These are phyloP conservation scores for Carnegiea gigantea DNA, from an alignment of 179 eudicot genomes.

Conservation along the genomic window DNA sequence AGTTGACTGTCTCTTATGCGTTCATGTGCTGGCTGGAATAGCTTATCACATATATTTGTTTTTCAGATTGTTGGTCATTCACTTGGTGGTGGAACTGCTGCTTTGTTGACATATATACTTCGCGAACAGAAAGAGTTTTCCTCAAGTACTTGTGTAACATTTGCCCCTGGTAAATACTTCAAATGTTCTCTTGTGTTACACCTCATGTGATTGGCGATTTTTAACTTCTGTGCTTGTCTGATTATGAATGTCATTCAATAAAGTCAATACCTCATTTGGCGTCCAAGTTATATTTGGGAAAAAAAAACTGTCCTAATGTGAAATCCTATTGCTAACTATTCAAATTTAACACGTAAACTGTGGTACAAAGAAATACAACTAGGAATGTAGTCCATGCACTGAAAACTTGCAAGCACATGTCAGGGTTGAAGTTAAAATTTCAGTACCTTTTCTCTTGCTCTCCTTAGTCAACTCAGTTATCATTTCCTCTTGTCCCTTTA, in stretches of 20 bases:
- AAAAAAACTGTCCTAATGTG: not conserved
- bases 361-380: not conserved
- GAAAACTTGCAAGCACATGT: too few relatives aligned
- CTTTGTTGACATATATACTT: constrained; percentile 82
- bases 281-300: not conserved
- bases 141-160: constrained; percentile 65
- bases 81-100: constrained; percentile 99
- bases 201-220: not conserved
- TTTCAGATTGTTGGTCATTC: constrained; percentile 94
- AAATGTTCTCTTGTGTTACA: not conserved
- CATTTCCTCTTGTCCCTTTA: too few relatives aligned
- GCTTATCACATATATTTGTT: constrained; percentile 14
- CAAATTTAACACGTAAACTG: not conserved
- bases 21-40: not conserved
- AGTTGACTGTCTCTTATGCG: not conserved
- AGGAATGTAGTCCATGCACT: not conserved
- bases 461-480: too few relatives aligned
- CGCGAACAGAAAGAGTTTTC: constrained; percentile 83
- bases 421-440: too few relatives aligned
- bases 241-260: not conserved
- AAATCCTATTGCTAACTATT: not conserved
- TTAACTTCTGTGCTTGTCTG: not conserved
- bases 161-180: constrained; percentile 79
- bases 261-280: not conserved
- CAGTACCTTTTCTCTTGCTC: too few relatives aligned